Conservation (phyloP, 2,329 filamentous ascomycete genomes). For the Curvularia lunata region DNA sequence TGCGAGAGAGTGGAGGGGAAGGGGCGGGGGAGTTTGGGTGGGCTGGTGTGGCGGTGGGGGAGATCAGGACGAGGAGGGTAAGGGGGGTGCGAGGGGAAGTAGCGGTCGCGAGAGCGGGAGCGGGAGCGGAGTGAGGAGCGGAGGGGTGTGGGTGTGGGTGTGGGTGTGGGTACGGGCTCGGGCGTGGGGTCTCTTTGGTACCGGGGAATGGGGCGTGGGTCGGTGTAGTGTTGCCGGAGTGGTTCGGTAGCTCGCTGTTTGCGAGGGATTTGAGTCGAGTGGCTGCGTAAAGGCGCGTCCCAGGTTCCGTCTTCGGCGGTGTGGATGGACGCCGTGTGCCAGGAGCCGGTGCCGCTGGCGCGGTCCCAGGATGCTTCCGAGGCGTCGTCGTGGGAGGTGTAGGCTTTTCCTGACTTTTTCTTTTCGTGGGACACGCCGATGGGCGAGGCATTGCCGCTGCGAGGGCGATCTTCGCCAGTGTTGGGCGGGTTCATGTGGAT, state of each 20-base stretch:
- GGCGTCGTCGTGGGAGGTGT: conserved; percentile 22
- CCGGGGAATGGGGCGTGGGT: conserved; percentile 1
- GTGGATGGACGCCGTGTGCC: conserved; percentile 26
- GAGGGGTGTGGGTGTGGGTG: neutral
- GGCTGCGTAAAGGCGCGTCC: conserved; percentile 17
- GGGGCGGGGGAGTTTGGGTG: conserved; percentile 15
- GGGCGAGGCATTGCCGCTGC: conserved; percentile 19
- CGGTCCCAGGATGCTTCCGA: conserved; percentile 26
- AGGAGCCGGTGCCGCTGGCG: conserved; percentile 33
- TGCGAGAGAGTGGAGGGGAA: conserved; percentile 6
- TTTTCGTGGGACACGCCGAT: conserved; percentile 16
- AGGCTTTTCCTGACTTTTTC: conserved; percentile 15
- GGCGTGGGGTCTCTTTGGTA: conserved; percentile 11
- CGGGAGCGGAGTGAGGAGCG: conserved; percentile 4
- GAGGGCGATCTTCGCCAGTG: conserved; percentile 19
- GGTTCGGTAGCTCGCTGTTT: no score
- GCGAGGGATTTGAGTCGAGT: conserved; percentile 6
- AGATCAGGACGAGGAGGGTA: conserved; percentile 9
- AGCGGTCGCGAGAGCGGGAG: neutral
- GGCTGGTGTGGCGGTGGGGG: conserved; percentile 19
- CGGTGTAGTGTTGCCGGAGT: no score
- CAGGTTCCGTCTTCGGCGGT: conserved; percentile 33
- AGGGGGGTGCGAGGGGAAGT: conserved; percentile 16
- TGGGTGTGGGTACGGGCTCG: conserved; percentile 12
- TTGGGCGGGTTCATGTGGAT: conserved; percentile 25